Percentiles rank a stretch among this genome's conserved stretches.
Evolutionary conservation across 768 basidiomycete species (phyloP).

Genomic region (Xerocomellus dryophilus): DNA sequence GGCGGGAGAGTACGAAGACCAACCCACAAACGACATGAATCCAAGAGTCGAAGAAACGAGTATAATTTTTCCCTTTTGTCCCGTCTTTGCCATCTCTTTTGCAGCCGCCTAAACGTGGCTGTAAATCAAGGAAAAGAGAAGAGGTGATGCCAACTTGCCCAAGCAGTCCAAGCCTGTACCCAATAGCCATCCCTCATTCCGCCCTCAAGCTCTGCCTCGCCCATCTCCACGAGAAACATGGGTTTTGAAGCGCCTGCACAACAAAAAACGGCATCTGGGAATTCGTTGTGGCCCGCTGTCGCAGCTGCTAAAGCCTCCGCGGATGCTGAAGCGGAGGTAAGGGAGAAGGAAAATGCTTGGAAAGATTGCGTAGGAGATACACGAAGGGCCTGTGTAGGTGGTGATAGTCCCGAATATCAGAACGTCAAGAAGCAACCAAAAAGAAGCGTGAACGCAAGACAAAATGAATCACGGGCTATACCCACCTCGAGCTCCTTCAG

Average conservation of each 20-base stretch:
- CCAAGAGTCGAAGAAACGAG: constrained; percentile 75
- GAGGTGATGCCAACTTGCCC: constrained; percentile 23
- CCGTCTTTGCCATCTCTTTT: constrained; percentile 59
- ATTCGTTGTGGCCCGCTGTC: constrained; percentile 49
- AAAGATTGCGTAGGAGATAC: constrained; percentile 59
- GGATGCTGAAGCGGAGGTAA: constrained; percentile 52
- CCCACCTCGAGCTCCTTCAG: constrained; percentile 63
- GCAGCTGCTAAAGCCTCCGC: constrained; percentile 61
- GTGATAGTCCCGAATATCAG: neutral
- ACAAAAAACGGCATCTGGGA: constrained; percentile 74
- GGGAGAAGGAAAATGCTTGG: constrained; percentile 61
- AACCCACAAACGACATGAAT: constrained; percentile 75
- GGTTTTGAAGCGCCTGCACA: constrained; percentile 78
- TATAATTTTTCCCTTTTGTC: constrained; percentile 63
- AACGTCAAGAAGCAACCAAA: neutral
- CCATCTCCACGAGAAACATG: constrained; percentile 70
- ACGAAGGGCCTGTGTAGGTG: constrained; percentile 44
- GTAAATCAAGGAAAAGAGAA: neutral
- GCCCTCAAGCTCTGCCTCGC: constrained; percentile 52
- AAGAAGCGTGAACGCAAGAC: neutral
- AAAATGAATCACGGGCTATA: neutral
- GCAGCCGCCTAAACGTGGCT: constrained; percentile 51
- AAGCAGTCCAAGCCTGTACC: constrained; percentile 51
- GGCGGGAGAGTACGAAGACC: constrained; percentile 73
- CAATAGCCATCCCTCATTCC: constrained; percentile 35